Evolutionary conservation across 352 stramenopile species (phyloP).

Genomic region (Phytophthora hibernalis): DNA sequence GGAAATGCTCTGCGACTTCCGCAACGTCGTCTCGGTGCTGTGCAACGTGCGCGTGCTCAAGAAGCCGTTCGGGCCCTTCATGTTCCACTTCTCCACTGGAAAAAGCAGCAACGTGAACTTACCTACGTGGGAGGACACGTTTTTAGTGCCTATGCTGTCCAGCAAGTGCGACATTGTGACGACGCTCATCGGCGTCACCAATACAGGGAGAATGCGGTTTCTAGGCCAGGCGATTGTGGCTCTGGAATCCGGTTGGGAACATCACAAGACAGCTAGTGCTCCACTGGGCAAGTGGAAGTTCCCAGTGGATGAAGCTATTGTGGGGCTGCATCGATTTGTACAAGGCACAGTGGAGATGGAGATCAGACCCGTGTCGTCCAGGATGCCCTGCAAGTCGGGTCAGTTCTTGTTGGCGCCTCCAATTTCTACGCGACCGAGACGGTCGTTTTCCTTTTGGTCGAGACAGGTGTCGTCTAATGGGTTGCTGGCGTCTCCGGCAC

Average conservation of each 20-base stretch:
- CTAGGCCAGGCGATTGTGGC: slow-evolving; percentile 69
- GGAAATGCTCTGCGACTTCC: slow-evolving; percentile 82
- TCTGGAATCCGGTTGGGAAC: slow-evolving; percentile 75
- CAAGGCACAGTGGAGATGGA: slow-evolving; percentile 63
- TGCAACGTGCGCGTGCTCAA: slow-evolving; percentile 88
- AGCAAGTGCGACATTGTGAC: slow-evolving; percentile 84
- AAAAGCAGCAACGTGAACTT: slow-evolving; percentile 65
- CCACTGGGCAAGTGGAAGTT: slow-evolving; percentile 84
- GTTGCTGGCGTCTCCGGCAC: slow-evolving; percentile 46
- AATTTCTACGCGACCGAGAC: slow-evolving; percentile 44
- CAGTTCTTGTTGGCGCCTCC: slow-evolving; percentile 76
- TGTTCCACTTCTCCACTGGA: slow-evolving; percentile 83
- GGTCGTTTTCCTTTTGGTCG: slow-evolving; percentile 74
- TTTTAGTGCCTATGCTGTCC: slow-evolving; percentile 85
- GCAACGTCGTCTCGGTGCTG: slow-evolving; percentile 68
- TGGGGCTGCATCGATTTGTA: slow-evolving; percentile 74
- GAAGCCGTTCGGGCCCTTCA: slow-evolving; percentile 87
- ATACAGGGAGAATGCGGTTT: slow-evolving; percentile 60
- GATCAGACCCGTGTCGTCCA: slow-evolving; percentile 65
- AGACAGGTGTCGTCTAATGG: slow-evolving; percentile 51
- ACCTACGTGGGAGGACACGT: slow-evolving; percentile 65
- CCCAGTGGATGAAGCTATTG: slow-evolving; percentile 71
- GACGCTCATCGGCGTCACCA: slow-evolving; percentile 75
- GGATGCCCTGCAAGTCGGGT: slow-evolving; percentile 72
- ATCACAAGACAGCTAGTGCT: slow-evolving; percentile 39